Conservation (phyloP, 306 rosid species). For the Begonia fuchsioides region DNA sequence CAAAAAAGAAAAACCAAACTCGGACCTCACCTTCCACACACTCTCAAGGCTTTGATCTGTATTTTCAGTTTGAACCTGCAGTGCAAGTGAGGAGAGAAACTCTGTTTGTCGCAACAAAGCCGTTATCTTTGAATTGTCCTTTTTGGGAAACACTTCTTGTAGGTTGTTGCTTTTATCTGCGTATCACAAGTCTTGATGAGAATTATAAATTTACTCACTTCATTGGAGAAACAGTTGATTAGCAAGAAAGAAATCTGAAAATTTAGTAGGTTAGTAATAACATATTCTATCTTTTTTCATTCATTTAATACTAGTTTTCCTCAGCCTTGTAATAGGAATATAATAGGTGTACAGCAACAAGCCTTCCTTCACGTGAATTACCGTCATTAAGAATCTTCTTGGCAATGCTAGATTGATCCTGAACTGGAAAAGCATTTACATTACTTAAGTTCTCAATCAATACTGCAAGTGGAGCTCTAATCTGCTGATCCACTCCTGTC, state of each 20-base stretch:
- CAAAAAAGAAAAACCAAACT: background rate
- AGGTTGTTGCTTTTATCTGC: constrained; percentile 44
- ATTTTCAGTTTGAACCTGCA: constrained; percentile 66
- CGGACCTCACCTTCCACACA: constrained; percentile 92
- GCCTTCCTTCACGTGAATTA: constrained; percentile 18
- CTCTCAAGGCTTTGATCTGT: constrained; percentile 91
- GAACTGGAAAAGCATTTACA: constrained; percentile 33
- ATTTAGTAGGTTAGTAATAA: constrained; percentile 4
- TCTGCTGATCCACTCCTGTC: constrained; percentile 31
- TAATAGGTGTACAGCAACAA: constrained; percentile 8
- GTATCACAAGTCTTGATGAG: constrained; percentile 16
- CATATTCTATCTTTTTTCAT: constrained; percentile 8
- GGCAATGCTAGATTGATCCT: constrained; percentile 25
- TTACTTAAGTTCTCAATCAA: constrained; percentile 53
- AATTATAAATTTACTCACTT: constrained; percentile 2
- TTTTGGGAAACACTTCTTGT: constrained; percentile 62
- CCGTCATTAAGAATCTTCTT: constrained; percentile 35
- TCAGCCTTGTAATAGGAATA: constrained; percentile 11
- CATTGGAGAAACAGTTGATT: background rate
- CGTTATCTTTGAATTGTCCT: constrained; percentile 73
- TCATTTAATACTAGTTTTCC: constrained; percentile 1
- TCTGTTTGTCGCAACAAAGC: constrained; percentile 91
- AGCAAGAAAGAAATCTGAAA: background rate
- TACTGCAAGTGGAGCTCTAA: constrained; percentile 69
- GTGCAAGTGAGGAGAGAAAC: constrained; percentile 69